phyloP scores from a whole-genome alignment of 2,329 filamentous ascomycete genomes.

The Fusarium subglutinans region DNA sequence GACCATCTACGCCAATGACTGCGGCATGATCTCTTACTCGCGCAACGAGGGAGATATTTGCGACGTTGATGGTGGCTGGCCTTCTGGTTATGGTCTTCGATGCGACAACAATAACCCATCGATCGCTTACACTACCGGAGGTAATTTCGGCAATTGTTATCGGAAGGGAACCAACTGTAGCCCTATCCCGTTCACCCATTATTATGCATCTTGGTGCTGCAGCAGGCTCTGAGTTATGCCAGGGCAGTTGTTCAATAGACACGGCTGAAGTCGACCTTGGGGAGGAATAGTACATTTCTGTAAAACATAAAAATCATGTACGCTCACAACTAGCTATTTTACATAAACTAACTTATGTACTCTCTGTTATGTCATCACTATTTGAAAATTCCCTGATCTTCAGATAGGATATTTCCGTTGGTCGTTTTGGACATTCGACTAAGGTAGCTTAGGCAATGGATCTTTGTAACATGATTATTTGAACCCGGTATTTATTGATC shows the following conservation, averaged over 20 bases:
- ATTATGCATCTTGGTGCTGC: neutral
- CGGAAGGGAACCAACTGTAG: neutral
- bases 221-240: neutral
- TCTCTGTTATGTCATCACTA: no score
- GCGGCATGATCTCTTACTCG: neutral
- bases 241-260: neutral
- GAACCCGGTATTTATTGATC: neutral
- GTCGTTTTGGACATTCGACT: neutral
- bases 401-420: neutral
- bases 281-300: neutral
- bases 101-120: neutral
- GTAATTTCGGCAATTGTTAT: neutral
- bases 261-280: neutral
- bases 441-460: no score
- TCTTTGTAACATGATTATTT: no score
- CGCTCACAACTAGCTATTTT: no score
- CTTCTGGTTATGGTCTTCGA: neutral
- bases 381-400: neutral
- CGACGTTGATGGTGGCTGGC: neutral
- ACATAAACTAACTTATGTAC: no score
- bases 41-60: neutral
- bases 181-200: neutral
- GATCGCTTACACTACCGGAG: neutral
- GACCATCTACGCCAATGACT: neutral
- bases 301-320: neutral